Evolutionary conservation across 352 stramenopile species (phyloP).

Genomic region (Phytophthora syringae): DNA sequence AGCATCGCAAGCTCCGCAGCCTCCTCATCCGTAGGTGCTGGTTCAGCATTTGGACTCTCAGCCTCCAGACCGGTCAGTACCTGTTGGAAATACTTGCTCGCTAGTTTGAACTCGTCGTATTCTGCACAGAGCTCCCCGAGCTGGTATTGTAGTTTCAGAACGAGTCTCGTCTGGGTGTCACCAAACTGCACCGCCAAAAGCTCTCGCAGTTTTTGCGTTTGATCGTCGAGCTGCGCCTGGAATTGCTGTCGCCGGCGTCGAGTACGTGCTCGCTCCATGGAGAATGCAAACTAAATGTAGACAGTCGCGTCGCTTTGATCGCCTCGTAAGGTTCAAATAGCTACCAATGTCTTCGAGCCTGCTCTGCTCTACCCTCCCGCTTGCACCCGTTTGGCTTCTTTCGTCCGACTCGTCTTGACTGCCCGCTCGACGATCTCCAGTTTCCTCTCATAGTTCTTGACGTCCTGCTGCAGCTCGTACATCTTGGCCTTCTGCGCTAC

Average conservation of each 20-base stretch:
- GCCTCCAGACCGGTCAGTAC: conserved; percentile 28
- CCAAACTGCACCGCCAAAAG: conserved; percentile 12
- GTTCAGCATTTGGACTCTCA: neutral
- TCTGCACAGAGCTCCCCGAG: conserved; percentile 43
- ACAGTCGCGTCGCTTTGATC: conserved; percentile 3
- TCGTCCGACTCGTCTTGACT: conserved; percentile 54
- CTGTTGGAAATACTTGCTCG: conserved; percentile 46
- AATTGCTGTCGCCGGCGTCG: conserved; percentile 40
- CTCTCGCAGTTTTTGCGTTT: conserved; percentile 31
- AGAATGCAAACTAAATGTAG: neutral
- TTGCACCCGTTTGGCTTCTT: conserved; percentile 26
- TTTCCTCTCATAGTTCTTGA: conserved; percentile 94
- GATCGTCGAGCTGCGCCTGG: conserved; percentile 30
- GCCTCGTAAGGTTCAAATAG: neutral
- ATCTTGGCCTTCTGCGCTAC: conserved; percentile 90
- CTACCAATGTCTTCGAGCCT: neutral
- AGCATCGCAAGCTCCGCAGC: conserved; percentile 28
- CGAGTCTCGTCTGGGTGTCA: conserved; percentile 10
- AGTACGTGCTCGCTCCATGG: conserved; percentile 41
- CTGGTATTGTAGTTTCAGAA: conserved; percentile 39
- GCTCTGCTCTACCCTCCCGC: conserved; percentile 1
- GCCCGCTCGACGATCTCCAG: conserved; percentile 93
- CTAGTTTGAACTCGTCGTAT: conserved; percentile 40
- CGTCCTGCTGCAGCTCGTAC: conserved; percentile 86
- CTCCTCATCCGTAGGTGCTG: conserved; percentile 2